These are phyloP conservation scores for Tricholoma sp. DNA, from an alignment of 768 basidiomycete genomes.

Conservation along the genomic window DNA sequence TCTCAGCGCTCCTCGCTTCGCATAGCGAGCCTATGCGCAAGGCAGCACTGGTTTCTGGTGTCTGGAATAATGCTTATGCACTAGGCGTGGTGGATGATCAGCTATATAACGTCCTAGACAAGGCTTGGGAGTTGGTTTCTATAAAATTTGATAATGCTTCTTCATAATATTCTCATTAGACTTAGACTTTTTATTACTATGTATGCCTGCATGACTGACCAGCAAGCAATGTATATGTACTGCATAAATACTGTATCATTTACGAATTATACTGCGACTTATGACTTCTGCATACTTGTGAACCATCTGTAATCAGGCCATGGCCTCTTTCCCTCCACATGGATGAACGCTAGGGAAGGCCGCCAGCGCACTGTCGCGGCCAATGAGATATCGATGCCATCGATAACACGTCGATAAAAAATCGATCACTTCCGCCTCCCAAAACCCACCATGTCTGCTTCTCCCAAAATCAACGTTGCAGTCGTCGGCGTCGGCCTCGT, in stretches of 20 bases:
- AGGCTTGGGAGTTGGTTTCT: conserved; percentile 36
- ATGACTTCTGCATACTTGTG: background rate
- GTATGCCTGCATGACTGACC: background rate
- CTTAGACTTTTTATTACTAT: background rate
- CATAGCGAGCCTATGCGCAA: conserved; percentile 5
- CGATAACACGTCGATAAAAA: background rate
- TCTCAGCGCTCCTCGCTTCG: conserved; percentile 30
- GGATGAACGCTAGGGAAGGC: too few relatives aligned
- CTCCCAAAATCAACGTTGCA: conserved; percentile 49
- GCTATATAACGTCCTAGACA: conserved; percentile 43
- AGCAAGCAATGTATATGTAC: background rate
- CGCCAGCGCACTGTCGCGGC: too few relatives aligned
- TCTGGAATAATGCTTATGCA: conserved; percentile 47
- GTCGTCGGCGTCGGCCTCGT: conserved; percentile 92
- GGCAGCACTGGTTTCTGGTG: conserved; percentile 24
- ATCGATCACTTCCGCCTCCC: conserved; percentile 6
- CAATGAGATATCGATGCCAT: background rate
- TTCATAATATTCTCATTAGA: conserved; percentile 12
- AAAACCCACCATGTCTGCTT: conserved; percentile 12
- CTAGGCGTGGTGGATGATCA: conserved; percentile 44
- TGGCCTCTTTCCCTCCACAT: too few relatives aligned
- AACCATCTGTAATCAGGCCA: background rate
- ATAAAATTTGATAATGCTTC: background rate
- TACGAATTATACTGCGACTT: background rate
- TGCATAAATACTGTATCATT: background rate